Evolutionary conservation across 208 protist genomes (phyloP).

Genomic region (Endotrypanum monterogeii): DNA sequence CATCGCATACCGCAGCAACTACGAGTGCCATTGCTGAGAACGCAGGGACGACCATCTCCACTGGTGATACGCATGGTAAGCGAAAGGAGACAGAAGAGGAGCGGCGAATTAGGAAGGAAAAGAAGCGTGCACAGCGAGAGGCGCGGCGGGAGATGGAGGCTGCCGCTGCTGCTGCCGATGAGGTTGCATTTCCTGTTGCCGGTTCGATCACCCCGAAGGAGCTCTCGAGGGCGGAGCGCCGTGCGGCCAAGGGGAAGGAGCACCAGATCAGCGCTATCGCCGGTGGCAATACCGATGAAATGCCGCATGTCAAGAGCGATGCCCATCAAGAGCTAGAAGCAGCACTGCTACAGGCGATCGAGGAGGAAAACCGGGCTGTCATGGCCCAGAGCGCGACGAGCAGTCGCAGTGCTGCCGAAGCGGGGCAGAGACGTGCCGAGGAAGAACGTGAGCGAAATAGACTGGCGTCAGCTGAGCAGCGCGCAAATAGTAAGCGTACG

Average conservation of each 20-base stretch:
- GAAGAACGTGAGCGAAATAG: conserved; percentile 24
- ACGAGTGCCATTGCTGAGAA: background rate
- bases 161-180: conserved; percentile 4
- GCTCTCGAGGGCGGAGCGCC: conserved; percentile 11
- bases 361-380: conserved; percentile 46
- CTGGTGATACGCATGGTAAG: background rate
- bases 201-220: conserved; percentile 29
- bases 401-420: conserved; percentile 8
- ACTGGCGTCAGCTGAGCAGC: conserved; percentile 32
- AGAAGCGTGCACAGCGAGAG: conserved; percentile 48
- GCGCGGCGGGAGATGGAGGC: conserved; percentile 35
- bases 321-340: conserved; percentile 12
- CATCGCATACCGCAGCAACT: background rate
- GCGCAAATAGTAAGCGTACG: conserved; percentile 38
- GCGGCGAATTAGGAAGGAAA: conserved; percentile 64
- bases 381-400: conserved; percentile 13
- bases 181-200: conserved; percentile 24
- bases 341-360: conserved; percentile 45
- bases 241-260: conserved; percentile 44
- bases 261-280: background rate
- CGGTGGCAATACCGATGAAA: background rate
- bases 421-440: conserved; percentile 5
- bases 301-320: background rate
- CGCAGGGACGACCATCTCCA: background rate
- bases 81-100: conserved; percentile 76